Evolutionary conservation across 176 grass and related monocot genomes (phyloP).

Genomic region (Aegilops speltoides): DNA sequence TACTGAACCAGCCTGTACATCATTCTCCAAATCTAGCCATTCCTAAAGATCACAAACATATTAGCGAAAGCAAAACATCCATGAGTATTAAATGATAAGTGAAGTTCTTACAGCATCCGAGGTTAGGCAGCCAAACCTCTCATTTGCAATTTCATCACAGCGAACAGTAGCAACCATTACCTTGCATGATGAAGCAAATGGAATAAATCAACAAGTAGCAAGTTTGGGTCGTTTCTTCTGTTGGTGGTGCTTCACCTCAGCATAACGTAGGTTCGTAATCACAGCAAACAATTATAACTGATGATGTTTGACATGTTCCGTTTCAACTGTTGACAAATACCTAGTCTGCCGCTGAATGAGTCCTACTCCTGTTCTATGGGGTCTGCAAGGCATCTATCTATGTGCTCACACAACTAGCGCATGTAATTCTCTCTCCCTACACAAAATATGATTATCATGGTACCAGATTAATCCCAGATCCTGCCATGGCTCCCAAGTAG

Average conservation of each 20-base stretch:
- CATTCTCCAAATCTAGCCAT: conserved; percentile 77
- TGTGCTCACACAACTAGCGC: background rate
- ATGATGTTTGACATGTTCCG: conserved; percentile 1
- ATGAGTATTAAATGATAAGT: conserved; percentile 23
- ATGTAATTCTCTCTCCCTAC: background rate
- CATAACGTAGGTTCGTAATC: background rate
- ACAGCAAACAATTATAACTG: conserved; percentile 9
- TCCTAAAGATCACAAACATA: conserved; percentile 42
- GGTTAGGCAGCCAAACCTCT: conserved; percentile 73
- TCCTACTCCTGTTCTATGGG: background rate
- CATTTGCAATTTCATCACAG: conserved; percentile 97
- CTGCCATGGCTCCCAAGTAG: background rate
- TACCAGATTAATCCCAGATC: background rate
- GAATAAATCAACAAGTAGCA: conserved; percentile 16
- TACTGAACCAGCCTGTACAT: conserved; percentile 71
- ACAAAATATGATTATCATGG: background rate
- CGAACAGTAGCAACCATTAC: conserved; percentile 99
- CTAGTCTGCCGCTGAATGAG: background rate
- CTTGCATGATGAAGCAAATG: conserved; percentile 44
- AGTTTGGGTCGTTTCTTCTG: conserved; percentile 1
- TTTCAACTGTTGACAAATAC: conserved; percentile 4
- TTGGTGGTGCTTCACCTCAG: conserved; percentile 5
- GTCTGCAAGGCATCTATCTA: background rate
- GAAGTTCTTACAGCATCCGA: conserved; percentile 66
- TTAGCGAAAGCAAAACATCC: conserved; percentile 1